Evolutionary conservation across 2,329 filamentous ascomycete species (phyloP).

Genomic region (Monilinia polystroma): DNA sequence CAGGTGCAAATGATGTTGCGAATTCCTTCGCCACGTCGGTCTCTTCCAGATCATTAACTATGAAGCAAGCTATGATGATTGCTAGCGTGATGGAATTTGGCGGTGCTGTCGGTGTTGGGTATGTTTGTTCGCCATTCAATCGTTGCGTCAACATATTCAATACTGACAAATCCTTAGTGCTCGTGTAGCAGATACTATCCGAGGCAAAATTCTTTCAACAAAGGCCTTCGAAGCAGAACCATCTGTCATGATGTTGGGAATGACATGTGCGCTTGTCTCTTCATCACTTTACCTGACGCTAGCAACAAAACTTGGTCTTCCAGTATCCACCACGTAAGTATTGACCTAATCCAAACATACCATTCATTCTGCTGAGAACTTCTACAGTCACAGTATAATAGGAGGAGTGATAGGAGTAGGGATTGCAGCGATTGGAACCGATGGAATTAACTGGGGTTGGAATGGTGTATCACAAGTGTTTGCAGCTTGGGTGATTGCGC

Average conservation of each 20-base stretch:
- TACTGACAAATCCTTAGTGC: conserved; percentile 55
- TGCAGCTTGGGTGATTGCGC: conserved; percentile 69
- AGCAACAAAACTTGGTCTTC: conserved; percentile 71
- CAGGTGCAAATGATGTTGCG: conserved; percentile 69
- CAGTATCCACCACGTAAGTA: conserved; percentile 60
- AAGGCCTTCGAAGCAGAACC: conserved; percentile 58
- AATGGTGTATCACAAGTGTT: conserved; percentile 47
- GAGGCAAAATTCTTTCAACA: conserved; percentile 70
- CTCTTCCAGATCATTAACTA: conserved; percentile 73
- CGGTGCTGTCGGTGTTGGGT: conserved; percentile 53
- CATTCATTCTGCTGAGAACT: neutral
- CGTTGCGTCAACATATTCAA: neutral
- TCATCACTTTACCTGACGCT: conserved; percentile 76
- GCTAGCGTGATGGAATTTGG: conserved; percentile 66
- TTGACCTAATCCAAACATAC: neutral
- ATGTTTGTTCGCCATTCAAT: neutral
- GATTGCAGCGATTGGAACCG: conserved; percentile 63
- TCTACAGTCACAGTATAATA: conserved; percentile 60
- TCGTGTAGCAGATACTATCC: conserved; percentile 73
- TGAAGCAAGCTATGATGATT: conserved; percentile 66
- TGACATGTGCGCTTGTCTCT: conserved; percentile 62
- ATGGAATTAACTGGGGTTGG: conserved; percentile 67
- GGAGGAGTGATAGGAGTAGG: conserved; percentile 68
- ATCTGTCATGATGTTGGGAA: conserved; percentile 66
- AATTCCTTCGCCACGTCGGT: conserved; percentile 81